Conservation (phyloP, 2,329 filamentous ascomycete genomes). For the Neonectria magnoliae region DNA sequence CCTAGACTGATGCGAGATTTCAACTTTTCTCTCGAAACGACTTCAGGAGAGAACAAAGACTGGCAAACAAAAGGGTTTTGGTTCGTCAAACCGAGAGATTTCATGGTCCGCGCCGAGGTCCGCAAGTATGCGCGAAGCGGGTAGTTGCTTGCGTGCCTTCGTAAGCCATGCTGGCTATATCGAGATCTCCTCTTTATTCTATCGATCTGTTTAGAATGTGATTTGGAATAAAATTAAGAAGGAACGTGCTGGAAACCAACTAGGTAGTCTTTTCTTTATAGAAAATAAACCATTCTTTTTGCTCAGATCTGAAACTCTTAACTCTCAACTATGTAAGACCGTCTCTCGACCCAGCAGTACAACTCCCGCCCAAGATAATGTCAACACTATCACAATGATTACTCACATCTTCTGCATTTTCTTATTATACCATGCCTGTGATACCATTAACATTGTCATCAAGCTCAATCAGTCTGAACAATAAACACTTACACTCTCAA, state of each 20-base stretch:
- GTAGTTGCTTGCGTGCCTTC: neutral
- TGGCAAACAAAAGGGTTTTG: constrained; percentile 16
- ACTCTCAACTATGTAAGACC: neutral
- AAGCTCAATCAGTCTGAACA: neutral
- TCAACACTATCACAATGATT: neutral
- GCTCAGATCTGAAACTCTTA: neutral
- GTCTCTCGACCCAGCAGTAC: neutral
- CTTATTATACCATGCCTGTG: constrained; percentile 10
- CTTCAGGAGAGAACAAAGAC: neutral
- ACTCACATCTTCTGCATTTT: neutral
- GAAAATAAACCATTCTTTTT: neutral
- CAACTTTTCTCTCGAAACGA: constrained; percentile 23
- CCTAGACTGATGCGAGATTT: constrained; percentile 36
- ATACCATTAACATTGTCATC: neutral
- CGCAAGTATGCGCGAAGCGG: neutral
- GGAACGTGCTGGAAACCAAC: too few species aligned
- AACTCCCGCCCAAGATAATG: neutral
- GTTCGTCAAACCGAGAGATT: constrained; percentile 20
- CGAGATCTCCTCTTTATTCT: too few species aligned
- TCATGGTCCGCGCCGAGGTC: constrained; percentile 2
- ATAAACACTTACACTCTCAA: constrained; percentile 31
- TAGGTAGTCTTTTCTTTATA: neutral
- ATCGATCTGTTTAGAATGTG: too few species aligned
- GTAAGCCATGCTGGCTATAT: neutral
- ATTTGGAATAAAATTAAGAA: too few species aligned